These are phyloP conservation scores for Saccharomycopsis amapae DNA, from an alignment of 805 yeast species.

Conservation along the genomic window DNA sequence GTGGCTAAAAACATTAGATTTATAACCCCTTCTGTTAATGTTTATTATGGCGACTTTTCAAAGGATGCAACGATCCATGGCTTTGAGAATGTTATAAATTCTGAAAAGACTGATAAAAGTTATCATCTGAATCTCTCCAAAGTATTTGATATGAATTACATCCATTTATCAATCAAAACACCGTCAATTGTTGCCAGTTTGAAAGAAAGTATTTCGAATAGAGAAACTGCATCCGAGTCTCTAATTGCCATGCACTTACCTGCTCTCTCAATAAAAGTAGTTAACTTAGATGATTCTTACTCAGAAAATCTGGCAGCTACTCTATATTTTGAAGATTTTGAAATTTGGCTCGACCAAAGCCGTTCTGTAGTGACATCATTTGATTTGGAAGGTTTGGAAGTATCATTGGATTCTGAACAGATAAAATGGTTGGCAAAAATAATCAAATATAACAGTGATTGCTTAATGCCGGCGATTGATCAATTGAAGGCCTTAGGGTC, in stretches of 20 bases:
- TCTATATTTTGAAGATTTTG: constrained; percentile 17
- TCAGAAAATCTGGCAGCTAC: not conserved
- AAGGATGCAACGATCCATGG: not conserved
- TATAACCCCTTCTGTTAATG: constrained; percentile 38
- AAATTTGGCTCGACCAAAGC: constrained; percentile 26
- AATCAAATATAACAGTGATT: not conserved
- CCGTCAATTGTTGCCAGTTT: constrained; percentile 26
- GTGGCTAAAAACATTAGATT: constrained; percentile 40
- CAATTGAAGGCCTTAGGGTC: constrained; percentile 29
- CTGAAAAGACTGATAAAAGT: not conserved
- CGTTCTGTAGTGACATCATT: constrained; percentile 26
- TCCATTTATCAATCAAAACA: constrained; percentile 14
- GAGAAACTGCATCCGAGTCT: not conserved
- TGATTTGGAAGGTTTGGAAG: constrained; percentile 27
- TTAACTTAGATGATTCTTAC: not conserved
- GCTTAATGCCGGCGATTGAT: constrained; percentile 24
- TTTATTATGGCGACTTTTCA: constrained; percentile 34
- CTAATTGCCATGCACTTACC: not conserved
- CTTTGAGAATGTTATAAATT: not conserved
- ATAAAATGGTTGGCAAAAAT: constrained; percentile 31
- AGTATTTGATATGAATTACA: constrained; percentile 20
- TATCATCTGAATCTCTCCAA: constrained; percentile 10
- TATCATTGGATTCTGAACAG: constrained; percentile 30
- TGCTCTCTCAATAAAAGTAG: not conserved
- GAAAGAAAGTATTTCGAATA: constrained; percentile 2